phyloP scores from a whole-genome alignment of 176 grass and related monocot genomes.

The Tillandsia fasciculata region DNA sequence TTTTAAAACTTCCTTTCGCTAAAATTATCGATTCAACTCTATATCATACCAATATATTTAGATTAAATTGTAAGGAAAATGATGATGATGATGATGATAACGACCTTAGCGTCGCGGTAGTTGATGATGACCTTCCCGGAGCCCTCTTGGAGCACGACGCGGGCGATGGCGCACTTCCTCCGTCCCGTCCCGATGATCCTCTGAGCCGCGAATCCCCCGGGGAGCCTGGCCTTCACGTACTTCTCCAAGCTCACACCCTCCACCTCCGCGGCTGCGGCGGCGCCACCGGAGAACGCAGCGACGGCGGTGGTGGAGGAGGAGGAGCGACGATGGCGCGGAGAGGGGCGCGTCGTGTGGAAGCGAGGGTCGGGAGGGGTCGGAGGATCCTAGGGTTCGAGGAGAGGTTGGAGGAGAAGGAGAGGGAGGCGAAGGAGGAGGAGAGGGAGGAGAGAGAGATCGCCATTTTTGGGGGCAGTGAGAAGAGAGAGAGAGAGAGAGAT shows the following conservation, averaged over 20 bases:
- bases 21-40: no score
- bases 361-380: background rate
- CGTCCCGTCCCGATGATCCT: slow-evolving; percentile 78
- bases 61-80: slow-evolving; percentile 1
- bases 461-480: no score
- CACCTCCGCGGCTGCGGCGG: slow-evolving; percentile 29
- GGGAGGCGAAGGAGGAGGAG: slow-evolving; percentile 8
- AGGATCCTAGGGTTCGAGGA: background rate
- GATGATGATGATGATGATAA: background rate
- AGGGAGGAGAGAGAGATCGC: slow-evolving; percentile 20
- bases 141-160: slow-evolving; percentile 90
- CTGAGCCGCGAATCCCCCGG: slow-evolving; percentile 83
- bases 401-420: slow-evolving; percentile 9
- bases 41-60: background rate
- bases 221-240: slow-evolving; percentile 78
- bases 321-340: slow-evolving; percentile 3
- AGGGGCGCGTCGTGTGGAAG: background rate
- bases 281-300: slow-evolving; percentile 13
- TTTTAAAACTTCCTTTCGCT: no score
- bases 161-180: slow-evolving; percentile 70
- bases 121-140: slow-evolving; percentile 89
- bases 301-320: slow-evolving; percentile 9
- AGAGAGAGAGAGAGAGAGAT: no score
- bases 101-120: slow-evolving; percentile 78
- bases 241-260: slow-evolving; percentile 37